Base-by-base conservation (phyloP, 2,329 filamentous ascomycete species). In the Verticillium tricorpus region DNA sequence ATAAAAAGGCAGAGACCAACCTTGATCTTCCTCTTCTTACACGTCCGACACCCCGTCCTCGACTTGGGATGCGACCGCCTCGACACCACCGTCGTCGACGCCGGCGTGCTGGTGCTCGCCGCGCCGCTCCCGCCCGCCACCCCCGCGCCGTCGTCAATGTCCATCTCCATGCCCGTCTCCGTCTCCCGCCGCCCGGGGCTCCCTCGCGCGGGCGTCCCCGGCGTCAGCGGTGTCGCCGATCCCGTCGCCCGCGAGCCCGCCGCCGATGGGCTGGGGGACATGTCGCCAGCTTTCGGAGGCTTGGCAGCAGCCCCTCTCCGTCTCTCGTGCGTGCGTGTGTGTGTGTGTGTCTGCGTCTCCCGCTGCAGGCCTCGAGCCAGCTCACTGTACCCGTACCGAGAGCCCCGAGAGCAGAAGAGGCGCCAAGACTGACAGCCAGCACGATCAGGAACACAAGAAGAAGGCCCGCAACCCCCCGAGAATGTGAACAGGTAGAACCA, bases 1-100 rank as follows among this genome's bases (percentile, higher is more conserved):
- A n/a, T 19, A 35, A 32, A 45, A 39, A 39, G n/a, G 4, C 22
- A 50, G n/a, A 37, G 17, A 64, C 64, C 54, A 50, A 65, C 64
- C 64, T 83, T 85, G 59, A 83, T 80, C 70, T 82, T 84, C 59
- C 83, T 79, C 22, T 71, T 70, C 71, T 85, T 85, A 76, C 83
- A 86, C 66, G 80, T 82, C 63, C 74, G 74, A 67, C 83, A 86
- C 7, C 82, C 83, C 2, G 76, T 73, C 45, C 82, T 75, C 2
- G 82, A 84, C 70, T 86, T 86, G 63, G 75, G 80, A 69, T 86
- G 83, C 58, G 82, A 82, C 15, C 82, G 76, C 69, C 85, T 85
- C 32, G 64, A 66, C 57, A 58, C 25, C 12, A 31, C 37, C 25
- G 57, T 28, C 39, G 25, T 9, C 37, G 22, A 25, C 2, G 35